Percentiles rank a stretch among this genome's conserved stretches.
Evolutionary conservation across 2,329 filamentous ascomycete genomes (phyloP).

Genomic region (Apiospora marii): DNA sequence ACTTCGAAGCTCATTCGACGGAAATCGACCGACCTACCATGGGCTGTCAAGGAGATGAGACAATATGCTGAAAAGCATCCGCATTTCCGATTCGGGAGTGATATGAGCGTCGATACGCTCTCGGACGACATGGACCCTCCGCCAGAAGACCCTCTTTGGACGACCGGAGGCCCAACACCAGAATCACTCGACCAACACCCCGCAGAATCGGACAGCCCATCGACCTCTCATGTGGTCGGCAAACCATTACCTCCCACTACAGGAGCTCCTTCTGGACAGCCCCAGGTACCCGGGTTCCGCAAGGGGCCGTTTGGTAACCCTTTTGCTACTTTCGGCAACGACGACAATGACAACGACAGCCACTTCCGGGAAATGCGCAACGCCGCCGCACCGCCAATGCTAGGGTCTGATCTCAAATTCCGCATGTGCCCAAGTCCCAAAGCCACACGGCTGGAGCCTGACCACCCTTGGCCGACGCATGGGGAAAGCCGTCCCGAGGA

Average conservation of each 20-base stretch:
- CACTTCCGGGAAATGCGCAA: slow-evolving; percentile 57
- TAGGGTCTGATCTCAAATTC: slow-evolving; percentile 82
- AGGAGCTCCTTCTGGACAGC: slow-evolving; percentile 32
- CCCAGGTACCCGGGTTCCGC: slow-evolving; percentile 51
- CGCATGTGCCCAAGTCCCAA: slow-evolving; percentile 84
- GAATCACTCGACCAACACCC: slow-evolving; percentile 38
- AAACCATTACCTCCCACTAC: slow-evolving; percentile 12
- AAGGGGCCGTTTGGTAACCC: slow-evolving; percentile 52
- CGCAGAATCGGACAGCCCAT: slow-evolving; percentile 36
- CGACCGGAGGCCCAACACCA: slow-evolving; percentile 35
- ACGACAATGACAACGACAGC: slow-evolving; percentile 48
- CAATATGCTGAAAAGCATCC: slow-evolving; percentile 74
- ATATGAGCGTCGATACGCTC: slow-evolving; percentile 44
- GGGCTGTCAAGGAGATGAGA: slow-evolving; percentile 84
- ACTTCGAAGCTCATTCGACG: slow-evolving; percentile 54
- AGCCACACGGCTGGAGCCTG: slow-evolving; percentile 82
- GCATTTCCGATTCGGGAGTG: slow-evolving; percentile 53
- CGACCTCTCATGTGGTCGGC: slow-evolving; percentile 27
- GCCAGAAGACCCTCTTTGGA: slow-evolving; percentile 42
- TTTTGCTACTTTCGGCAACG: slow-evolving; percentile 50
- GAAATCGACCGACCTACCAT: slow-evolving; percentile 70
- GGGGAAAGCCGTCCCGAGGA: slow-evolving; percentile 55
- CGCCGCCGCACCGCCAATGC: slow-evolving; percentile 80
- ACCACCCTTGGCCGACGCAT: slow-evolving; percentile 64
- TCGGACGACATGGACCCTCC: slow-evolving; percentile 39